Evolutionary conservation across 768 basidiomycete genomes (phyloP), one percentile per base, ranked within the genome.

Genomic region (Mycena vulgaris): DNA sequence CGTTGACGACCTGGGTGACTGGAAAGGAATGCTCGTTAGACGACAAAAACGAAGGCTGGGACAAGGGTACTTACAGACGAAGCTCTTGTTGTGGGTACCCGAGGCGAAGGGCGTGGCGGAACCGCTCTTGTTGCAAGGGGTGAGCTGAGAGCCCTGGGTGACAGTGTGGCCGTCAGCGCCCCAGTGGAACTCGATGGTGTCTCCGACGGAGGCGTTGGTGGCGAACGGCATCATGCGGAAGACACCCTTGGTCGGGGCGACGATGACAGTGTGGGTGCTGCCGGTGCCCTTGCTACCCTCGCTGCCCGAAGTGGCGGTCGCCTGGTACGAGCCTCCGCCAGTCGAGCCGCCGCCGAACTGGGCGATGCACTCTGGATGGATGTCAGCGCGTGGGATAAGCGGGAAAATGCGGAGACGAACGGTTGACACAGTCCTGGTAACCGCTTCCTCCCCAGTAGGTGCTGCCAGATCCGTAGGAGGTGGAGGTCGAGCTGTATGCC

Each of bases 151-250:
- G 21, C 89, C 89, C 84, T 94, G 92, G 74, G 94, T 95, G 75
- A 95, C 94, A 35, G 93, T 95, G 85, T 94, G 93, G 77, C 88
- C 88, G 83, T 92, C 88, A 60, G 92, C 93, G 63, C 87, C 87
- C 93, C 93, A 95, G 80, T 90, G 84, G 84, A 90, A 95, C 78
- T 85, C 83, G 82, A 95, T 79, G 75, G 91, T 93, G 80, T 94
- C 93, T 63, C 93, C 93, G 68, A 91, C 88, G 35, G 91, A 89
- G 6, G 92, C 93, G 76, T 93, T 93, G 71, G 91, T 79, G 28
- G 89, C 89, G 81, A 93, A 93, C 37, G 93, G 93, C 59, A 94
- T 84, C 75, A 89, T 93, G 68, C 92, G 90, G 61, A 94, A 84
- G 67, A 93, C 89, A 78, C 93, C 93, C 77, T 93, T 87, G 3